Evolutionary conservation across 2,329 filamentous ascomycete genomes (phyloP).

Genomic region (Ophiostoma populinum): DNA sequence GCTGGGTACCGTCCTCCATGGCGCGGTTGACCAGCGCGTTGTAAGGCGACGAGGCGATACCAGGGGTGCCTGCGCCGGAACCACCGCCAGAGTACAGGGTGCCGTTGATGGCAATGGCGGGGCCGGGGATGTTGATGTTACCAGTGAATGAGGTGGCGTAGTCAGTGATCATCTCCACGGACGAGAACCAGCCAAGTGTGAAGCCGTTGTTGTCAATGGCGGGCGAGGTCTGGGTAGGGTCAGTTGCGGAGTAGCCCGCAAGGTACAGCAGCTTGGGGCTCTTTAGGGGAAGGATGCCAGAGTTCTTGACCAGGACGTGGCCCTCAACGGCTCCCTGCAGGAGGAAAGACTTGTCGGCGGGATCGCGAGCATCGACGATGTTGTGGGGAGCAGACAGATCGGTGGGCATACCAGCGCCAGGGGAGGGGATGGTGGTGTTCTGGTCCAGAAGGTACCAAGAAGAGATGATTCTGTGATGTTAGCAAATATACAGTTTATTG

Average conservation of each 20-base stretch:
- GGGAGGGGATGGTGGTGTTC: constrained; percentile 26
- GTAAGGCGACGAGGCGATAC: constrained; percentile 31
- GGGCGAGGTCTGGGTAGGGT: too few species aligned
- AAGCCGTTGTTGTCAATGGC: too few species aligned
- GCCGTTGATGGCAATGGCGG: too few species aligned
- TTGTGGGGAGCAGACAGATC: constrained; percentile 31
- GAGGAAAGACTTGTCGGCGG: constrained; percentile 22
- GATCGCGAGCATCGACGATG: constrained; percentile 36
- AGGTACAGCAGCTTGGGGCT: too few species aligned
- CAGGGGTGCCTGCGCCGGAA: constrained; percentile 30
- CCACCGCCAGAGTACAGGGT: constrained; percentile 34
- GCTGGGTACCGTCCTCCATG: constrained; percentile 35
- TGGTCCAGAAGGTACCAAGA: too few species aligned
- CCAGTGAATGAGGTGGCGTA: too few species aligned
- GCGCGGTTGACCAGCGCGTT: constrained; percentile 37
- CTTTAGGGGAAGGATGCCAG: too few species aligned
- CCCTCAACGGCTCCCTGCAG: constrained; percentile 43
- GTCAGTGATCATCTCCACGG: too few species aligned
- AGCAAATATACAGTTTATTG: constrained; percentile 35
- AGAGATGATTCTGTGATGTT: too few species aligned
- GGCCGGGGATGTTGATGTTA: background rate
- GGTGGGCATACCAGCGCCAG: constrained; percentile 33
- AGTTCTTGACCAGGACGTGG: constrained; percentile 49
- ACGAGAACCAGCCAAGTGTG: too few species aligned
- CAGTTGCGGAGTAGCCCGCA: too few species aligned